Conservation (phyloP, 495 filamentous ascomycete species). For the Aspergillus olivimuriae region DNA sequence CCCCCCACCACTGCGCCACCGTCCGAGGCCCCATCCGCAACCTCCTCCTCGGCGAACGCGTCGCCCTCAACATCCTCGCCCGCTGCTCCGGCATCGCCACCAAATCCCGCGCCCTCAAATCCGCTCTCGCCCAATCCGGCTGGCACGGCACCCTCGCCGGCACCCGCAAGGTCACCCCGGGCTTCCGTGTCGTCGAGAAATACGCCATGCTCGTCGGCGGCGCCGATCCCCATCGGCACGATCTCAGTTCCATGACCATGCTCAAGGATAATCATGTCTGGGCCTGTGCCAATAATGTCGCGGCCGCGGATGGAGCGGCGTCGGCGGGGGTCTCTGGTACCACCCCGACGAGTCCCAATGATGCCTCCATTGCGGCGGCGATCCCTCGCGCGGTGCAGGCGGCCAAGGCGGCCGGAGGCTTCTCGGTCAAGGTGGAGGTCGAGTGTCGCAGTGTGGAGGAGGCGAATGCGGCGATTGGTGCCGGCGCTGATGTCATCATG, state of each 20-base stretch:
- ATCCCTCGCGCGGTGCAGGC: slow-evolving; percentile 79
- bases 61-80: slow-evolving; percentile 86
- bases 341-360: no score
- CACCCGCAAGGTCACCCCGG: slow-evolving; percentile 93
- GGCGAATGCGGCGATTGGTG: slow-evolving; percentile 82
- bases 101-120: slow-evolving; percentile 47
- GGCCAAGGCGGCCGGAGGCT: slow-evolving; percentile 79
- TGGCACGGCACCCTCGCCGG: slow-evolving; percentile 85
- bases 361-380: slow-evolving; percentile 46
- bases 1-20: slow-evolving; percentile 55
- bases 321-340: no score
- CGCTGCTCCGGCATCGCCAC: slow-evolving; percentile 90
- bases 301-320: slow-evolving; percentile 17
- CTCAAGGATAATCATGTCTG: slow-evolving; percentile 98
- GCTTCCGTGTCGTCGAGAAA: slow-evolving; percentile 94
- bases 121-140: slow-evolving; percentile 55
- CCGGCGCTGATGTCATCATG: slow-evolving; percentile 95
- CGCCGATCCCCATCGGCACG: slow-evolving; percentile 84
- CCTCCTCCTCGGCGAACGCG: slow-evolving; percentile 84
- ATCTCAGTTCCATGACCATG: slow-evolving; percentile 93
- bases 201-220: slow-evolving; percentile 95
- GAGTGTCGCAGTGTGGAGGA: slow-evolving; percentile 83
- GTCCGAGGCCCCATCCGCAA: slow-evolving; percentile 81
- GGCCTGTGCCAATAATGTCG: slow-evolving; percentile 55
- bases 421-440: slow-evolving; percentile 90